A percentile compares a stretch with the other conserved stretches of the same genome.
Conservation (phyloP, 345 rosid species). For the Luvunga scandens region DNA sequence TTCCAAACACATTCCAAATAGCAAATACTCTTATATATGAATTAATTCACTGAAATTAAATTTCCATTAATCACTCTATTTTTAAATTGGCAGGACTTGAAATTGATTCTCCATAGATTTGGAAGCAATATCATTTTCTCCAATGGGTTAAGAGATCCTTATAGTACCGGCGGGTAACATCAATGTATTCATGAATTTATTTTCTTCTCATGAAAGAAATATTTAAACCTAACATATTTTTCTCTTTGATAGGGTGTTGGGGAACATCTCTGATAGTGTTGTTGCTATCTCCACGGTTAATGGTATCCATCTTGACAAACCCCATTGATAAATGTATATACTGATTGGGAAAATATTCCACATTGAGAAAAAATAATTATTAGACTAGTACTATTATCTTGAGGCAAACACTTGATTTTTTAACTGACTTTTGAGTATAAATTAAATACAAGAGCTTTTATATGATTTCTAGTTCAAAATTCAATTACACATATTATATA, state of each 20-base stretch:
- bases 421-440: too few relatives aligned
- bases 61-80: background rate
- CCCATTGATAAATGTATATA: background rate
- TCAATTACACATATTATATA: too few relatives aligned
- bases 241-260: conserved; percentile 31
- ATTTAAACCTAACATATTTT: background rate
- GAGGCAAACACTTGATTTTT: too few relatives aligned
- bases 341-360: too few relatives aligned
- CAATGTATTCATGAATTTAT: background rate
- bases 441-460: too few relatives aligned
- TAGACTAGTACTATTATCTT: too few relatives aligned
- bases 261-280: conserved; percentile 42
- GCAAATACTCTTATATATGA: background rate
- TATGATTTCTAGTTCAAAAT: too few relatives aligned
- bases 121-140: conserved; percentile 47
- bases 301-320: conserved; percentile 21
- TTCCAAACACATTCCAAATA: background rate
- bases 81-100: conserved; percentile 31
- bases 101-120: conserved; percentile 31
- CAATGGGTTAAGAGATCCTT: conserved; percentile 44
- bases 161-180: conserved; percentile 39
- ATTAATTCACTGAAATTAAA: background rate
- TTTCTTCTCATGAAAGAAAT: background rate
- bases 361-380: too few relatives aligned
- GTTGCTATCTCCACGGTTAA: conserved; percentile 29